Percentiles rank a stretch among this genome's conserved stretches.
phyloP scores from a whole-genome alignment of 768 basidiomycete species.

The Lentinula guzmanii region DNA sequence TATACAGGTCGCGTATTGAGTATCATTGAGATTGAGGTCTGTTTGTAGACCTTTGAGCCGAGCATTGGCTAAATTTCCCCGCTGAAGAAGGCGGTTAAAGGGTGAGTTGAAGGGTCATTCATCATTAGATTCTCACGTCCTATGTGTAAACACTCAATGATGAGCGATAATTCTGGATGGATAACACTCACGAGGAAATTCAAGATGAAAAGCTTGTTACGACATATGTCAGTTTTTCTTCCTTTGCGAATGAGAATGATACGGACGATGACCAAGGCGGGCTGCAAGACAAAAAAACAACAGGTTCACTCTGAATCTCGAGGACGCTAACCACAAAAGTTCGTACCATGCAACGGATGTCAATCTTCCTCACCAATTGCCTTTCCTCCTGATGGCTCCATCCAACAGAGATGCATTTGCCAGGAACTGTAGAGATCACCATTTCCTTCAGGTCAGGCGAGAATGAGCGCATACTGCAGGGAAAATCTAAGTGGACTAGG shows the following conservation, averaged over 20 bases:
- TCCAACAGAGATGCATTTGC: background rate
- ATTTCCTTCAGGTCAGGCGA: background rate
- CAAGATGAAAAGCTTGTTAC: constrained; percentile 10
- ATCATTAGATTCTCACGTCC: background rate
- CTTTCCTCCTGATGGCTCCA: constrained; percentile 10
- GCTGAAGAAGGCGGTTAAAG: background rate
- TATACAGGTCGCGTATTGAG: constrained; percentile 16
- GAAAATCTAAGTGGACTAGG: background rate
- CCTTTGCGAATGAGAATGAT: background rate
- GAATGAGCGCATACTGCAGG: background rate
- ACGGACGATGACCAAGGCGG: constrained; percentile 9
- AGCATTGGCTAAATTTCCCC: constrained; percentile 12
- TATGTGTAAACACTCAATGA: background rate
- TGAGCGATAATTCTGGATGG: background rate
- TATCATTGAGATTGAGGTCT: constrained; percentile 17
- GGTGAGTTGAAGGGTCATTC: background rate
- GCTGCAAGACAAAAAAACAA: background rate
- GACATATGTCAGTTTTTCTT: background rate
- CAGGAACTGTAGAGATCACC: background rate
- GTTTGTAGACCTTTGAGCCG: constrained; percentile 18
- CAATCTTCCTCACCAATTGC: constrained; percentile 10
- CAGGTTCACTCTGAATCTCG: background rate
- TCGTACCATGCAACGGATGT: constrained; percentile 11
- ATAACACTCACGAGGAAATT: constrained; percentile 8
- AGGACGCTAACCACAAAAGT: background rate